Base-by-base conservation (phyloP, 352 stramenopile species). In the Pythium aphanidermatum region DNA sequence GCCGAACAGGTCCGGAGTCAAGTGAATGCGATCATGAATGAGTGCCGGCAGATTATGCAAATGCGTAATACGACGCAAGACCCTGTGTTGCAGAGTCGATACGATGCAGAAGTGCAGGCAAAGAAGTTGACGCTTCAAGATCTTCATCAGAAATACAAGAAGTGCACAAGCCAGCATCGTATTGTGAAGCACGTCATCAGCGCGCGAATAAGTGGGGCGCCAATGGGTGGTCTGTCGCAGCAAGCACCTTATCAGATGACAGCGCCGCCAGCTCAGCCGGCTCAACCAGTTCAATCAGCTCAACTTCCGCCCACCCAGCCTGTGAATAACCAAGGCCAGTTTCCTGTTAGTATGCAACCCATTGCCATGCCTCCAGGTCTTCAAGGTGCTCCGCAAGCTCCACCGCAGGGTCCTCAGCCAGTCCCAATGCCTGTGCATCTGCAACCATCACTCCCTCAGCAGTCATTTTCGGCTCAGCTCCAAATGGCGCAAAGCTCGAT, bases 171-270 rank as follows among this genome's bases (percentile, higher is more conserved):
- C 27, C 82, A 93, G 51, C 68, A 81, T 17, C 75, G 79, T 12
- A 83, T 91, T 44, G 76, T 93, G n/a, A 83, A 85, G 51, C 68
- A 84, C 44, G 79, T 91, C 33, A 89, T 91, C 60, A 70, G 70
- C 34, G 58, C 56, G 14, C 56, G 56, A 44, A 46, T 76, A 0
- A 60, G 42, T 45, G 56, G 38, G 5, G 37, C 39, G 3, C 32
- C 49, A 1, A 28, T 50, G 24, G 44, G 36, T 17, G 34, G 28
- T 11, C 16, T 31, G 1, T 8, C 45, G 14, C 16, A 30, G 10
- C 35, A 43, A 40, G 7, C 48, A 2, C 23, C 39, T 17, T 43
- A 13, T 8, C 40, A 49, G 26, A 6, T 30, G 23, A 9, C 26
- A 17, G 16, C 50, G 24, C 4, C 28, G 26, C 7, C 33, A 44